Base-by-base conservation (phyloP, 225 moss, liverwort and hornwort genomes). In the Anthoceros angustus region DNA sequence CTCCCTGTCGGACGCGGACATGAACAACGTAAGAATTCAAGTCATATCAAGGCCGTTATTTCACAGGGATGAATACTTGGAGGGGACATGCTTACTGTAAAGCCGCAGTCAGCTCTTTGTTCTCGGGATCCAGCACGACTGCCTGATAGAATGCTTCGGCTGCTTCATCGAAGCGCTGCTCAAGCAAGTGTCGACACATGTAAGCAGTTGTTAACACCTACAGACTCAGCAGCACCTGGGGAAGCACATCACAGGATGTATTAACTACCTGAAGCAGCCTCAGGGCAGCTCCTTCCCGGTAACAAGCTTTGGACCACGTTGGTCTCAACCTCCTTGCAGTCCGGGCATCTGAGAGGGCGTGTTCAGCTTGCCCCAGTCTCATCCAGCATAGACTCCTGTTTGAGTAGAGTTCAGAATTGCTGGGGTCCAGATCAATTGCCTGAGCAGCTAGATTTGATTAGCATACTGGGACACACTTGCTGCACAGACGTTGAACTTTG, bases 311-410 rank as follows among this genome's bases (percentile, higher is more conserved):
- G 69, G 91, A 73, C 95, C 95, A 98, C 62, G 79, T 72, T 12
- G 92, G 87, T 66, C 81, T 72, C 67, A 98, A 76, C 69, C 68
- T 77, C 66, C 87, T 77, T 65, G 87, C 87, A 71, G 80, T 74
- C 76, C 78, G 84, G 25, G 92, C 95, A 77, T 98, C 95, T 67
- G 69, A 68, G 70, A 98, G 82, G 61, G 92, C 88, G 18, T 83
- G 92, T 65, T 88, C 86, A 61, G 85, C 79, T 73, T 98, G 95
- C 67, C 91, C 91, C 71, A 92, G 65, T 61, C 88, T 83, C 25
- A 92, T 80, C 95, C 95, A 98, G 73, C 95, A 98, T 62, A 98
- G 74, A 72, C 95, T 98, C 62, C 95, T 80, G 79, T 98, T 98
- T 9, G 91, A 85, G 61, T 88, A 66, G 32, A 86, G 72, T 69